A percentile compares a stretch with the other conserved stretches of the same genome.
These are phyloP conservation scores for Candida sp. DNA, from an alignment of 1,139 yeast genomes.

Conservation along the genomic window DNA sequence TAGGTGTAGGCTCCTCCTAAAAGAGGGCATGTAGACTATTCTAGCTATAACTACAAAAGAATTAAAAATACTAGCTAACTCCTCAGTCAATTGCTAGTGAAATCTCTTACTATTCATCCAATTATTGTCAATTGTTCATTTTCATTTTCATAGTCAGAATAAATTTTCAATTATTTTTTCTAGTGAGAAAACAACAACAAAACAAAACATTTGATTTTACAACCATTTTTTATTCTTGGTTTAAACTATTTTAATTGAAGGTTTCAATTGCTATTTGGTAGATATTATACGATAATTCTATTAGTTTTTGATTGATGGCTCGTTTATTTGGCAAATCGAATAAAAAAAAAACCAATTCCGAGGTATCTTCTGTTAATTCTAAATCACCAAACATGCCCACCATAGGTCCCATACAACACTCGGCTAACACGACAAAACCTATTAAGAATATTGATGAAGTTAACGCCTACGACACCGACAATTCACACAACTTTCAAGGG, in stretches of 20 bases:
- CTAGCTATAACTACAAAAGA: no score
- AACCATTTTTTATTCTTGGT: background rate
- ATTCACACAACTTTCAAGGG: background rate
- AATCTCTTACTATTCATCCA: no score
- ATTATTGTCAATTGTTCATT: no score
- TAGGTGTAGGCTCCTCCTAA: background rate
- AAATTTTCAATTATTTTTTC: no score
- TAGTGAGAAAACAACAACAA: no score
- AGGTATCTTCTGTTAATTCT: background rate
- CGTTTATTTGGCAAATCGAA: constrained; percentile 2
- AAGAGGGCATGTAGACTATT: no score
- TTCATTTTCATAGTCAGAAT: no score
- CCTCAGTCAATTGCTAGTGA: no score
- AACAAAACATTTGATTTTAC: background rate
- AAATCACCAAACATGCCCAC: background rate
- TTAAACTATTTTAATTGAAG: no score
- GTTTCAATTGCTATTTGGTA: no score
- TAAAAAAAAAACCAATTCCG: constrained; percentile 1
- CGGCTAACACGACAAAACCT: background rate
- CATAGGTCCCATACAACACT: background rate
- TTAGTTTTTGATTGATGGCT: background rate
- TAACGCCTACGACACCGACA: background rate
- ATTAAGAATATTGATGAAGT: background rate
- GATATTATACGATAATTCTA: no score
- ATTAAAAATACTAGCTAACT: no score